Percentiles rank a stretch among this genome's conserved stretches.
Conservation (phyloP, 345 rosid species). For the Aquilaria sinensis region DNA sequence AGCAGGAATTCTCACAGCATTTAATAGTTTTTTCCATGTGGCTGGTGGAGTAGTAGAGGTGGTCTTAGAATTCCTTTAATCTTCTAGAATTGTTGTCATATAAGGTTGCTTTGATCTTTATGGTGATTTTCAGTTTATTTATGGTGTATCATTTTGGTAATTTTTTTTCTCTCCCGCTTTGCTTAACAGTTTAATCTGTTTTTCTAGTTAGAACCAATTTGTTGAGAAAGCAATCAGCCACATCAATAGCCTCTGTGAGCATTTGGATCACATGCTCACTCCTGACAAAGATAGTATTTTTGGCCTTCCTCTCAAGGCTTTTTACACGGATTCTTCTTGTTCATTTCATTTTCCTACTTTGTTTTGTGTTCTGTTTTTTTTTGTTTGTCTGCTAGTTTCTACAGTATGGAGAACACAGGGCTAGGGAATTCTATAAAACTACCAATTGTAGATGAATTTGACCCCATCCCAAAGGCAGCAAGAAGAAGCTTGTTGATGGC, state of each 20-base stretch:
- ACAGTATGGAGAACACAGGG: constrained; percentile 67
- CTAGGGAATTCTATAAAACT: constrained; percentile 69
- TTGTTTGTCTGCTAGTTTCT: background rate
- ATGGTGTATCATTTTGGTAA: background rate
- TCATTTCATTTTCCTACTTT: background rate
- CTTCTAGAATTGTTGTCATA: constrained; percentile 18
- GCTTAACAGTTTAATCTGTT: background rate
- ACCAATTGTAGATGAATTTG: constrained; percentile 73
- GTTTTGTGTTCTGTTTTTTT: background rate
- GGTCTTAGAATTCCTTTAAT: constrained; percentile 17
- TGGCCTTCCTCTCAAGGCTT: constrained; percentile 65
- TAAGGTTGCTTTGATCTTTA: constrained; percentile 14
- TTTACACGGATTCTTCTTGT: background rate
- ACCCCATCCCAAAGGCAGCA: constrained; percentile 48
- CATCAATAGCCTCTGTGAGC: constrained; percentile 67
- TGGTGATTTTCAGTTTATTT: constrained; percentile 14
- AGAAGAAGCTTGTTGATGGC: constrained; percentile 45
- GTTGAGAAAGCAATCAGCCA: constrained; percentile 46
- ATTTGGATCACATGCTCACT: constrained; percentile 59
- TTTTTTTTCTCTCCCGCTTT: background rate
- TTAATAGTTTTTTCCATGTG: background rate
- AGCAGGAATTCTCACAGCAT: background rate
- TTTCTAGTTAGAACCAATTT: constrained; percentile 25
- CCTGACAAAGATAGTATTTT: constrained; percentile 56
- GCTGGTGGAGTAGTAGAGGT: constrained; percentile 19